phyloP scores from a whole-genome alignment of 2,329 filamentous ascomycete genomes.

The Aspergillus sp. region DNA sequence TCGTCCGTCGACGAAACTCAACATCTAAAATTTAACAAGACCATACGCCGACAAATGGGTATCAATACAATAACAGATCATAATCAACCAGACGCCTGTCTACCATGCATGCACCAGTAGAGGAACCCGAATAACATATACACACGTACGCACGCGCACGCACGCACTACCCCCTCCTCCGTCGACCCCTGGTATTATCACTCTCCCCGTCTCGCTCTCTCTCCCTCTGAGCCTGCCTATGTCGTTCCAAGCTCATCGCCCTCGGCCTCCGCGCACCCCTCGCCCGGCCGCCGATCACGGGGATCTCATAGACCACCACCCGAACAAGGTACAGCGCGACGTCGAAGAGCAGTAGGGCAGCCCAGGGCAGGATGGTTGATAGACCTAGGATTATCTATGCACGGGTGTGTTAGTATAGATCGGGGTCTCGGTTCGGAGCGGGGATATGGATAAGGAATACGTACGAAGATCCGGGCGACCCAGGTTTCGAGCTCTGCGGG shows the following conservation, averaged over 20 bases:
- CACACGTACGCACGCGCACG: no score
- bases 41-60: no score
- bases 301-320: constrained; percentile 50
- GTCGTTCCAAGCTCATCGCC: constrained; percentile 49
- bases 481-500: constrained; percentile 55
- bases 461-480: constrained; percentile 55
- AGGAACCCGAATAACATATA: no score
- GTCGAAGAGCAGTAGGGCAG: constrained; percentile 55
- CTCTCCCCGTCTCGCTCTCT: no score
- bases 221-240: background rate
- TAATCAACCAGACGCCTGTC: no score
- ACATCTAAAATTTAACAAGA: no score
- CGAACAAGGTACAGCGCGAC: constrained; percentile 54
- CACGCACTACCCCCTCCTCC: no score
- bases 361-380: constrained; percentile 56
- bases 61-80: no score
- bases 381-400: constrained; percentile 52
- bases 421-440: constrained; percentile 1
- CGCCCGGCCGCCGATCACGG: constrained; percentile 53
- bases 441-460: constrained; percentile 17
- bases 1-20: no score
- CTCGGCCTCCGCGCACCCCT: constrained; percentile 52
- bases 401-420: background rate
- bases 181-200: no score
- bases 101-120: no score